Conservation (phyloP, 1,284 basidiomycete genomes). For the Leucoagaricus sp. region DNA sequence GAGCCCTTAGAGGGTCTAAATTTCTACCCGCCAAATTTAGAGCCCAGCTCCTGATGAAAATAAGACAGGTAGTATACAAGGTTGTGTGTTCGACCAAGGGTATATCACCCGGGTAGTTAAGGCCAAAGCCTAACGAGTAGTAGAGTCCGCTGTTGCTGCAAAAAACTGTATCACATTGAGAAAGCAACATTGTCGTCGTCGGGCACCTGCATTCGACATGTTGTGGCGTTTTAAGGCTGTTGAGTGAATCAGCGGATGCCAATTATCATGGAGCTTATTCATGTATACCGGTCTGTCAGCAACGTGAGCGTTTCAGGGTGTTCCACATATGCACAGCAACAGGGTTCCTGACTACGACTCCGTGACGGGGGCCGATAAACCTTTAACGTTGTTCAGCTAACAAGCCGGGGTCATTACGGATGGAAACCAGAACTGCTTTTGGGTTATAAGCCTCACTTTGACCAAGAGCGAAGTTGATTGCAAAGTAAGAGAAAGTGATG, state of each 20-base stretch:
- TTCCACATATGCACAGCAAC: constrained; percentile 2
- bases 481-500: not conserved
- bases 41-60: no score
- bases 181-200: no score
- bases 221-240: not conserved
- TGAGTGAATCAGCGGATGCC: not conserved
- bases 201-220: not conserved
- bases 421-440: not conserved
- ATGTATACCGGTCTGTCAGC: no score
- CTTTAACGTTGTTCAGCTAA: not conserved
- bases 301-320: not conserved
- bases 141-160: no score
- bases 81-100: no score
- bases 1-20: no score
- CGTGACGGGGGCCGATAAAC: not conserved
- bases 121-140: no score
- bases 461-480: not conserved
- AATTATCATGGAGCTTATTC: no score
- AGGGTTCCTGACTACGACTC: constrained; percentile 4
- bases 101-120: no score
- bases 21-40: no score
- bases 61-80: no score
- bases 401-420: not conserved
- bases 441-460: not conserved
- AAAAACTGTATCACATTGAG: no score